These are phyloP conservation scores for Sodiomyces alkalinus DNA, from an alignment of 2,329 filamentous ascomycete species.

Conservation along the genomic window DNA sequence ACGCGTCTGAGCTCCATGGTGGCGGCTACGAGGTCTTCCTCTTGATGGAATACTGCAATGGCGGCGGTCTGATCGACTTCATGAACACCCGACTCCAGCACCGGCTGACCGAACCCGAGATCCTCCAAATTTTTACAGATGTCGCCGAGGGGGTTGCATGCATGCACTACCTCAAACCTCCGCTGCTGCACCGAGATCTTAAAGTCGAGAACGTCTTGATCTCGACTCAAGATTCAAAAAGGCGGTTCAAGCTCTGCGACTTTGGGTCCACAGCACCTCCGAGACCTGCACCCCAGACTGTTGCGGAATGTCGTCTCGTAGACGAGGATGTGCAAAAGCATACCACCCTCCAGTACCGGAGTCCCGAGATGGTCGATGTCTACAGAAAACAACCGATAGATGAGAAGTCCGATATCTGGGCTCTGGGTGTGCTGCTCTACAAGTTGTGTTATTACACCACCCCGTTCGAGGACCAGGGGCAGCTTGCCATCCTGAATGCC, in stretches of 20 bases:
- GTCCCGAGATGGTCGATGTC: constrained; percentile 97
- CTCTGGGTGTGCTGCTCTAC: constrained; percentile 84
- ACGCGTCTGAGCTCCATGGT: constrained; percentile 82
- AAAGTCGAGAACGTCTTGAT: constrained; percentile 99
- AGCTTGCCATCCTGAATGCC: constrained; percentile 92
- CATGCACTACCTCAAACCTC: constrained; percentile 97
- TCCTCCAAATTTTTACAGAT: constrained; percentile 91
- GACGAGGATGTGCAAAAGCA: constrained; percentile 96
- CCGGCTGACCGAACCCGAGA: constrained; percentile 91
- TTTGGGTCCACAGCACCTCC: constrained; percentile 87
- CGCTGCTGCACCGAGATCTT: constrained; percentile 81
- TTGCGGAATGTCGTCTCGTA: constrained; percentile 77
- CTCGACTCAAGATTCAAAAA: constrained; percentile 46
- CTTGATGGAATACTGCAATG: constrained; percentile 94
- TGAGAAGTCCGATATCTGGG: constrained; percentile 98
- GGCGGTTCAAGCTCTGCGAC: constrained; percentile 90
- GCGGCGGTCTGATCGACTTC: constrained; percentile 93
- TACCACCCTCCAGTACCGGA: constrained; percentile 92
- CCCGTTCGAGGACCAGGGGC: constrained; percentile 93
- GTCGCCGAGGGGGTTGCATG: constrained; percentile 92
- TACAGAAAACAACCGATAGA: constrained; percentile 94
- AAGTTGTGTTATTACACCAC: constrained; percentile 99
- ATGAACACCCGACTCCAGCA: constrained; percentile 98
- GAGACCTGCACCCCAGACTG: constrained; percentile 68
- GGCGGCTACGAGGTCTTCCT: constrained; percentile 96